Evolutionary conservation across 345 rosid genomes (phyloP).

Genomic region (Brassica rapa): DNA sequence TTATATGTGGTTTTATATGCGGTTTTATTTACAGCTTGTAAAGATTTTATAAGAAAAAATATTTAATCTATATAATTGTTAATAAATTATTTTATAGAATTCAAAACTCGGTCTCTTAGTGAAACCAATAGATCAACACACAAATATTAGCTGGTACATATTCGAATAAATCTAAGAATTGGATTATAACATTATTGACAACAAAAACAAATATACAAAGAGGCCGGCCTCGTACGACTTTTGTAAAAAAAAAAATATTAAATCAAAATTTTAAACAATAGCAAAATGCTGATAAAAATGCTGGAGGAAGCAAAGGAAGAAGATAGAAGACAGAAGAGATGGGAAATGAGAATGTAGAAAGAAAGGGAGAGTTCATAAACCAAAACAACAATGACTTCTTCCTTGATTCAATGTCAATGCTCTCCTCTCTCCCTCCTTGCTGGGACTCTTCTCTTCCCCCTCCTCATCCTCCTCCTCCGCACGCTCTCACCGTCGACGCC

Average conservation of each 20-base stretch:
- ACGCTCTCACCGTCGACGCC: slow-evolving; percentile 43
- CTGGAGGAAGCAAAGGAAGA: slow-evolving; percentile 16
- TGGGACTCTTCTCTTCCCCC: slow-evolving; percentile 47
- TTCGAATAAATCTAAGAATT: slow-evolving; percentile 2
- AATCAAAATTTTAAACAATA: background rate
- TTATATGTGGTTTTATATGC: too few species aligned
- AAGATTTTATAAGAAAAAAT: too few species aligned
- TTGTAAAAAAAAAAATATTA: background rate
- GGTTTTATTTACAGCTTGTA: too few species aligned
- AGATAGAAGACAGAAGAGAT: slow-evolving; percentile 22
- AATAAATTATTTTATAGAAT: too few species aligned
- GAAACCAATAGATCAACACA: too few species aligned
- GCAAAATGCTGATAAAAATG: slow-evolving; percentile 29
- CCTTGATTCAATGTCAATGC: slow-evolving; percentile 90
- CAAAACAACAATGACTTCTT: slow-evolving; percentile 60
- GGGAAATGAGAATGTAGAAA: slow-evolving; percentile 41
- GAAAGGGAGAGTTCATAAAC: slow-evolving; percentile 40
- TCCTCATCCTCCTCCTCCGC: slow-evolving; percentile 44
- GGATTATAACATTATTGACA: slow-evolving; percentile 2
- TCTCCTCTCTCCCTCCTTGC: slow-evolving; percentile 60
- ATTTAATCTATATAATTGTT: too few species aligned
- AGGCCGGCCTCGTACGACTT: slow-evolving; percentile 41
- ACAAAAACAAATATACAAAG: slow-evolving; percentile 14
- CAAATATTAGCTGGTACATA: background rate
- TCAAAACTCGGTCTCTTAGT: too few species aligned